phyloP scores from a whole-genome alignment of 2,329 filamentous ascomycete species.

The Fusarium sarcochroum region DNA sequence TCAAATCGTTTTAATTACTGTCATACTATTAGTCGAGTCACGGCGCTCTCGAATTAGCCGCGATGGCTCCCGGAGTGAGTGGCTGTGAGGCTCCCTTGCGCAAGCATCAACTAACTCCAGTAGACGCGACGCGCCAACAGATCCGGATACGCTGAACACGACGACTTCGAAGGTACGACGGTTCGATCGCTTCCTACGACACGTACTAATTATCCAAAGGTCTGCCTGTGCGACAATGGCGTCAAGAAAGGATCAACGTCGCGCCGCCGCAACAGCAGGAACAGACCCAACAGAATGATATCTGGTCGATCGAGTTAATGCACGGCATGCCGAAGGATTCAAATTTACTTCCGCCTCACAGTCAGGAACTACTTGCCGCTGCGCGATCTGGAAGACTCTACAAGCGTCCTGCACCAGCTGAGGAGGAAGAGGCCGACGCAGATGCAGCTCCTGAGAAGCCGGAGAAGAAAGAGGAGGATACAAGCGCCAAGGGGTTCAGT shows the following conservation, averaged over 20 bases:
- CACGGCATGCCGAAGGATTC: constrained; percentile 89
- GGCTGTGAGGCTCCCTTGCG: constrained; percentile 26
- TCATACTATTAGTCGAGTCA: constrained; percentile 3
- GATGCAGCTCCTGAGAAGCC: constrained; percentile 65
- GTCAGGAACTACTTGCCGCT: constrained; percentile 84
- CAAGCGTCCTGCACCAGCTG: constrained; percentile 75
- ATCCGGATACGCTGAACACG: constrained; percentile 70
- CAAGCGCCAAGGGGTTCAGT: constrained; percentile 66
- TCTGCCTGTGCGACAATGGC: constrained; percentile 92
- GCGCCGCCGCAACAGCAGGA: constrained; percentile 76
- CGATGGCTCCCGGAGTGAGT: constrained; percentile 60
- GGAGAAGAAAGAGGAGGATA: constrained; percentile 76
- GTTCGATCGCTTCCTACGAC: neutral
- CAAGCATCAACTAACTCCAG: constrained; percentile 34
- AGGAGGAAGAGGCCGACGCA: constrained; percentile 71
- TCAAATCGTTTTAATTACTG: constrained; percentile 3
- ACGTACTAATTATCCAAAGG: constrained; percentile 64
- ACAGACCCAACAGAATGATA: constrained; percentile 72
- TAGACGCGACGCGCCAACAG: constrained; percentile 71
- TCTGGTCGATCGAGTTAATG: constrained; percentile 82
- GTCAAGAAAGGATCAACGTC: constrained; percentile 77
- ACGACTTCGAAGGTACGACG: constrained; percentile 70
- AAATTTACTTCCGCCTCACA: constrained; percentile 81
- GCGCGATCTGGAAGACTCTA: constrained; percentile 83
- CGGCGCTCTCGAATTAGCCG: constrained; percentile 17